These are phyloP conservation scores for Cyclospora cayetanensis DNA, from an alignment of 169 alveolate genomes.

Conservation along the genomic window DNA sequence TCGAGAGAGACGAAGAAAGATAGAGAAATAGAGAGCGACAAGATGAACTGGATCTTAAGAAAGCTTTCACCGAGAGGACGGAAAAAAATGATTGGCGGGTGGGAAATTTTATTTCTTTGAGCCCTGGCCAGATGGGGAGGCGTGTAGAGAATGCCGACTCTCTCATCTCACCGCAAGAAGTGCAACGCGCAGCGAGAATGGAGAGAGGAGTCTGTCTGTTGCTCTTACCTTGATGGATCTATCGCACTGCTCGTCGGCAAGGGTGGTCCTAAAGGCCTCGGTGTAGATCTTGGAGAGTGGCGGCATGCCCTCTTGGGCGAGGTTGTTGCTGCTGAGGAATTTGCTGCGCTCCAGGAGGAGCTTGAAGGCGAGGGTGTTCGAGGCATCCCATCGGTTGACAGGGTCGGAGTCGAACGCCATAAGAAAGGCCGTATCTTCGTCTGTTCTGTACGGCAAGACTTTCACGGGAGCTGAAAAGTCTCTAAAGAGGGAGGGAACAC, in stretches of 20 bases:
- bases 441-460: constrained; percentile 81
- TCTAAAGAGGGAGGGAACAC: constrained; percentile 69
- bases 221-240: neutral
- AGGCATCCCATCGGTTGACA: constrained; percentile 71
- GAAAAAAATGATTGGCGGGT: too few species aligned
- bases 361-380: neutral
- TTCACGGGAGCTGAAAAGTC: constrained; percentile 93
- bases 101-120: too few species aligned
- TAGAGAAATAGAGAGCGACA: too few species aligned
- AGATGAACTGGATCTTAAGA: too few species aligned
- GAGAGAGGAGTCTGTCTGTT: too few species aligned
- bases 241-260: neutral
- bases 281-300: neutral
- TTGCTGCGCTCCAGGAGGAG: neutral
- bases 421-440: constrained; percentile 86
- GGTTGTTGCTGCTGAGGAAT: neutral
- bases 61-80: too few species aligned
- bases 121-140: too few species aligned
- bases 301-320: neutral
- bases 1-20: too few species aligned
- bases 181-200: too few species aligned
- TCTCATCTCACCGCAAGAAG: too few species aligned
- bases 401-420: constrained; percentile 88
- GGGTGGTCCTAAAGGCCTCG: neutral
- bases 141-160: too few species aligned